Percentiles rank a stretch among this genome's conserved stretches.
Conservation (phyloP, 352 stramenopile species). For the Pythium aphanidermatum region DNA sequence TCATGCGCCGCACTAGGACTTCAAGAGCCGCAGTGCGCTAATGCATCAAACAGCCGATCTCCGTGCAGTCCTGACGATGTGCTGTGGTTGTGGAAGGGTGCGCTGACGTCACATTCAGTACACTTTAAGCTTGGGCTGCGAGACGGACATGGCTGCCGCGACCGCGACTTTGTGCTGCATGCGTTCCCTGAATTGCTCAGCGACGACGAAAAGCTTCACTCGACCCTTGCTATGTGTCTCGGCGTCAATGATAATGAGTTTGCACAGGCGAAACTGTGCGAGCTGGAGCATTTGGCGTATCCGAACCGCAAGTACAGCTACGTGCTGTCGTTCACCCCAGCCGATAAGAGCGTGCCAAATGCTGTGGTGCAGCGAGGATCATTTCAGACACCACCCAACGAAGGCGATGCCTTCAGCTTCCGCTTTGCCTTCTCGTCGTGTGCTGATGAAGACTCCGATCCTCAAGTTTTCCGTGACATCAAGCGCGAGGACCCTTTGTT, state of each 20-base stretch:
- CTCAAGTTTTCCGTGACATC: constrained; percentile 48
- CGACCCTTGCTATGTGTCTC: constrained; percentile 18
- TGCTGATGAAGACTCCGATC: constrained; percentile 74
- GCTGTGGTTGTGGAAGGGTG: constrained; percentile 69
- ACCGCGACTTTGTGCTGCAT: constrained; percentile 51
- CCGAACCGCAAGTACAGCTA: constrained; percentile 52
- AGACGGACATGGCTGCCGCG: constrained; percentile 37
- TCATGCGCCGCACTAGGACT: neutral
- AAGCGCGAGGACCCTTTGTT: constrained; percentile 59
- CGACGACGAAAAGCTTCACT: constrained; percentile 42
- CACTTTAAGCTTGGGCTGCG: constrained; percentile 68
- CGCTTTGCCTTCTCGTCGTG: constrained; percentile 76
- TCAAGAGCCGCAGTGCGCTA: neutral
- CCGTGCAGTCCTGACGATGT: constrained; percentile 39
- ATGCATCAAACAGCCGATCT: neutral
- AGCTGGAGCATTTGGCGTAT: constrained; percentile 38
- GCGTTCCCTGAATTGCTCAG: constrained; percentile 36
- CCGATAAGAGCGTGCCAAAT: constrained; percentile 19
- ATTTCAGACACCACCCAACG: constrained; percentile 41
- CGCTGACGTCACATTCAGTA: constrained; percentile 55
- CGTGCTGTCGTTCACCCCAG: constrained; percentile 34
- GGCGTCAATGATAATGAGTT: constrained; percentile 23
- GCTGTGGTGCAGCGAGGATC: constrained; percentile 26
- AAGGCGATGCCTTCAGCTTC: constrained; percentile 53
- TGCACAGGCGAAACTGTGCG: constrained; percentile 43